These are phyloP conservation scores for Trichoderma gracile DNA, from an alignment of 2,329 filamentous ascomycete species.

Conservation along the genomic window DNA sequence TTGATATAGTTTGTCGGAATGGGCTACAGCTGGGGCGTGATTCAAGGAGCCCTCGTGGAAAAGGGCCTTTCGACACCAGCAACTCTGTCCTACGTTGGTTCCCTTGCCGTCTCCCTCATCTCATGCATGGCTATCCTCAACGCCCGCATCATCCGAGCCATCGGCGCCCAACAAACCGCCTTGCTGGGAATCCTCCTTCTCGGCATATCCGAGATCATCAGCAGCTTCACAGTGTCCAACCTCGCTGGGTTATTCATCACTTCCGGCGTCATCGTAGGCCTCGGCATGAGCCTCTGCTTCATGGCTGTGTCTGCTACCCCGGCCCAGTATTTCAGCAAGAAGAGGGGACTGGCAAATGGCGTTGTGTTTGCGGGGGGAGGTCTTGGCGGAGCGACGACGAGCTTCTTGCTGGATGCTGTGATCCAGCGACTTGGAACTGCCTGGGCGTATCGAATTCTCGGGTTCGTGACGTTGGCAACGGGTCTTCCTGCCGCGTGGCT, in stretches of 20 bases:
- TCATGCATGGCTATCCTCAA: constrained; percentile 55
- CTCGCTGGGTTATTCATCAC: constrained; percentile 36
- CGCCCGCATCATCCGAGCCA: constrained; percentile 48
- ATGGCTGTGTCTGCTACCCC: constrained; percentile 46
- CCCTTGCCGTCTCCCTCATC: constrained; percentile 50
- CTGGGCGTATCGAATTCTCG: constrained; percentile 54
- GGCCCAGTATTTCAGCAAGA: constrained; percentile 53
- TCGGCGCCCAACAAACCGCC: constrained; percentile 50
- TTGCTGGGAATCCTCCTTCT: constrained; percentile 53
- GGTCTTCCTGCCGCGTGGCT: constrained; percentile 55
- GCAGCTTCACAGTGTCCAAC: constrained; percentile 32
- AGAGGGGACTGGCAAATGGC: constrained; percentile 53
- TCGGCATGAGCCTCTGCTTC: constrained; percentile 33
- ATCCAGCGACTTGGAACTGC: constrained; percentile 43
- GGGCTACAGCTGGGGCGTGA: constrained; percentile 60
- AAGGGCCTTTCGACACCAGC: constrained; percentile 49
- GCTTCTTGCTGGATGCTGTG: constrained; percentile 47
- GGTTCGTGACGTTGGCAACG: constrained; percentile 51
- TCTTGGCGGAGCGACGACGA: constrained; percentile 51
- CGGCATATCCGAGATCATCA: constrained; percentile 47
- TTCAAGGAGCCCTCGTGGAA: constrained; percentile 58
- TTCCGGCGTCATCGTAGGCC: constrained; percentile 31
- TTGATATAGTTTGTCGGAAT: constrained; percentile 49
- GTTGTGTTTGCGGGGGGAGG: constrained; percentile 52
- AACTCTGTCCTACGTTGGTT: constrained; percentile 61